Percentiles rank a stretch among this genome's conserved stretches.
phyloP scores from a whole-genome alignment of 2,329 filamentous ascomycete species.

The Pseudodiploospora longispora region DNA sequence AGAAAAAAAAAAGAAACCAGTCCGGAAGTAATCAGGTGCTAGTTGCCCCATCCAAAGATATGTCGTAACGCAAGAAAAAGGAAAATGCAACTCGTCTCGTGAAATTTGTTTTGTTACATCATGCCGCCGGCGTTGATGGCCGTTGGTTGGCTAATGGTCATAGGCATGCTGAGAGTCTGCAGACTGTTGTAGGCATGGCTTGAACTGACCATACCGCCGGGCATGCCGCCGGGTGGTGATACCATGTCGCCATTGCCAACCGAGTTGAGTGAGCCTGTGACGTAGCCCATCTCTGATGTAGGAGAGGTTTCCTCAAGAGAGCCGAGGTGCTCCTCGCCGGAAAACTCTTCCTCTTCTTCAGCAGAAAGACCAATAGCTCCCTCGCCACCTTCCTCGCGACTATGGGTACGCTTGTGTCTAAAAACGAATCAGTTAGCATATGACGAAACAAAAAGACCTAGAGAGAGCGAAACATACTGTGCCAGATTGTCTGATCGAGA shows the following conservation, averaged over 20 bases:
- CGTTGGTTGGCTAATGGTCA: slow-evolving; percentile 51
- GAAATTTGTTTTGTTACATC: slow-evolving; percentile 25
- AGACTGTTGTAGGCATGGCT: slow-evolving; percentile 45
- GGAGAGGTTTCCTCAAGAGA: slow-evolving; percentile 74
- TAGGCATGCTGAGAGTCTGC: slow-evolving; percentile 56
- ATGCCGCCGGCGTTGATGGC: slow-evolving; percentile 37
- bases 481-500: slow-evolving; percentile 98
- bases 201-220: slow-evolving; percentile 14
- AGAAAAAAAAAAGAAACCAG: slow-evolving; percentile 9
- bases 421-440: slow-evolving; percentile 9
- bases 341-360: slow-evolving; percentile 76
- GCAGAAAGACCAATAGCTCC: slow-evolving; percentile 58
- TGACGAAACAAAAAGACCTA: slow-evolving; percentile 12
- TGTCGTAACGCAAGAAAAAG: slow-evolving; percentile 11
- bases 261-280: slow-evolving; percentile 43
- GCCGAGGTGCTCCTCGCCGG: slow-evolving; percentile 75
- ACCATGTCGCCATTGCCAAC: slow-evolving; percentile 25
- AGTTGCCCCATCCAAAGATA: background rate
- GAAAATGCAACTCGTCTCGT: slow-evolving; percentile 6
- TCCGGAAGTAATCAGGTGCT: background rate
- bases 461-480: slow-evolving; percentile 58
- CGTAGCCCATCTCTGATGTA: slow-evolving; percentile 56
- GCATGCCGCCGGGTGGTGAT: slow-evolving; percentile 11
- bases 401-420: slow-evolving; percentile 77
- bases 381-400: slow-evolving; percentile 54